Percentiles rank a stretch among this genome's conserved stretches.
phyloP scores from a whole-genome alignment of 306 rosid genomes.

The Begonia peltatifolia region DNA sequence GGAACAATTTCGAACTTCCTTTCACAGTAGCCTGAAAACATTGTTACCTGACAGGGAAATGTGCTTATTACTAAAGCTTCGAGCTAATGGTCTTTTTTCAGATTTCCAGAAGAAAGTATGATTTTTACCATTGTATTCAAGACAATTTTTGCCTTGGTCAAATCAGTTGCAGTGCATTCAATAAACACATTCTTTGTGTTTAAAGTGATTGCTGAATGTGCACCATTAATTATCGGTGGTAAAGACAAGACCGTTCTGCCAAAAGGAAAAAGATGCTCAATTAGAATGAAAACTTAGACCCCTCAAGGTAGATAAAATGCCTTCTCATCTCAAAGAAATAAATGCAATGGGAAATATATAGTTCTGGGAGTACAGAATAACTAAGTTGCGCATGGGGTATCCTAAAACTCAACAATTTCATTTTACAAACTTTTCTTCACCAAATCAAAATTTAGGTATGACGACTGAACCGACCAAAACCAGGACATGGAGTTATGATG shows the following conservation, averaged over 20 bases:
- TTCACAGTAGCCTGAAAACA: conserved; percentile 60
- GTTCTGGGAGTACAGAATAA: too few species aligned
- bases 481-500: too few species aligned
- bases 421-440: too few species aligned
- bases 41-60: conserved; percentile 42
- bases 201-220: conserved; percentile 80
- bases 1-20: conserved; percentile 76
- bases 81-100: too few species aligned
- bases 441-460: too few species aligned
- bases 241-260: conserved; percentile 80
- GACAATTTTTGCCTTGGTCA: conserved; percentile 89
- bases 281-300: too few species aligned
- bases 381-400: too few species aligned
- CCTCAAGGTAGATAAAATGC: conserved; percentile 2
- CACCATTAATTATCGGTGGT: conserved; percentile 91
- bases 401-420: too few species aligned
- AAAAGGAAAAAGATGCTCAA: neutral
- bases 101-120: conserved; percentile 4
- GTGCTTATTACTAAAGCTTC: too few species aligned
- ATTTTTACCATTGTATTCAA: conserved; percentile 67
- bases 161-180: conserved; percentile 96
- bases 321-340: too few species aligned
- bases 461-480: too few species aligned
- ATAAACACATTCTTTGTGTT: conserved; percentile 75
- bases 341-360: too few species aligned